phyloP scores from a whole-genome alignment of 2,329 filamentous ascomycete species.

The Zasmidium angulare region DNA sequence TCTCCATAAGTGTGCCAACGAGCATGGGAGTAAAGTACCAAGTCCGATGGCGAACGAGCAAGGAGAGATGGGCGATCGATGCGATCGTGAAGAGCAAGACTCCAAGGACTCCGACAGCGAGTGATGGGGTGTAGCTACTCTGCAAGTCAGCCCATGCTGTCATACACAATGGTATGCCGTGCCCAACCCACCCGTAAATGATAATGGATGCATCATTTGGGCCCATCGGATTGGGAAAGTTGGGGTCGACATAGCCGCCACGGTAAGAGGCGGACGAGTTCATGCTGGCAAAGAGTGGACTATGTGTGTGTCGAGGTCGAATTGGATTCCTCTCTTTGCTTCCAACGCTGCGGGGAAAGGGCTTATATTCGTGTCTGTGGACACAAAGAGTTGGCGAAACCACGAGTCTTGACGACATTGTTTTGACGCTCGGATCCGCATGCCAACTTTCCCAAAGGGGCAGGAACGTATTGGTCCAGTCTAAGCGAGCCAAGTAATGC shows the following conservation, averaged over 20 bases:
- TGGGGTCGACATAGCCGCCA: conserved; percentile 51
- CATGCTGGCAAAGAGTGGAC: background rate
- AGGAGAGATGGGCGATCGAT: conserved; percentile 39
- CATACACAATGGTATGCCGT: background rate
- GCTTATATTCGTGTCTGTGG: background rate
- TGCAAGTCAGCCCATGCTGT: conserved; percentile 20
- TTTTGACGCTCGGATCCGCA: background rate
- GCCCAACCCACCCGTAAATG: conserved; percentile 42
- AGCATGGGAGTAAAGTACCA: conserved; percentile 52
- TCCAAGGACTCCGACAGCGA: conserved; percentile 46
- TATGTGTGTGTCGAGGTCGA: background rate
- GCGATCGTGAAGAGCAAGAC: conserved; percentile 47
- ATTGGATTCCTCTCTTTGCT: background rate
- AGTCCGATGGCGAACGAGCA: conserved; percentile 38
- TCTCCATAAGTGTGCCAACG: conserved; percentile 49
- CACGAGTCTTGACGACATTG: background rate
- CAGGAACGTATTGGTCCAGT: too few species aligned
- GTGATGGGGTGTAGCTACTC: conserved; percentile 47
- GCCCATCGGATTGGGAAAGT: conserved; percentile 52
- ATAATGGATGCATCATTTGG: conserved; percentile 50
- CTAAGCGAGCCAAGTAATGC: too few species aligned
- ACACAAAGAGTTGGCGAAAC: background rate
- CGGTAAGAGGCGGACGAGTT: background rate
- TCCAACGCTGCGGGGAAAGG: background rate
- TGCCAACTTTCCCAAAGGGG: background rate